Evolutionary conservation across 2,329 filamentous ascomycete species (phyloP).

Genomic region (Reticulascus tulasneorum): DNA sequence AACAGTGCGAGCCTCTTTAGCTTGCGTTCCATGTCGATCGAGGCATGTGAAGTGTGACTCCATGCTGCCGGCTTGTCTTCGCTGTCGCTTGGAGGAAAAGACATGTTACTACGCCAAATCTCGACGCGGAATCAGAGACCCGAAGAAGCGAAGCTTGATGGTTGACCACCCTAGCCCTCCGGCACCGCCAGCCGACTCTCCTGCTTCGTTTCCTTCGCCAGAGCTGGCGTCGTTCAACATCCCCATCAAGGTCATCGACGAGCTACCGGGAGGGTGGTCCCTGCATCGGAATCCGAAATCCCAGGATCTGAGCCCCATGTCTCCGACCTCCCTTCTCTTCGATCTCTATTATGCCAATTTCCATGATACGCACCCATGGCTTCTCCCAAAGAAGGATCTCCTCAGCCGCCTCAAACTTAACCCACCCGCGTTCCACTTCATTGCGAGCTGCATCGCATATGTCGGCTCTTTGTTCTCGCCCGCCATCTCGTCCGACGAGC

Average conservation of each 20-base stretch:
- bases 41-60: conserved; percentile 36
- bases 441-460: conserved; percentile 29
- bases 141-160: conserved; percentile 27
- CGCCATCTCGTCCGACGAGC: conserved; percentile 23
- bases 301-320: conserved; percentile 7
- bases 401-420: conserved; percentile 5
- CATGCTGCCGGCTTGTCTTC: conserved; percentile 36
- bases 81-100: conserved; percentile 38
- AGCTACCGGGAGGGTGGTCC: conserved; percentile 19
- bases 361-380: conserved; percentile 15
- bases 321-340: conserved; percentile 10
- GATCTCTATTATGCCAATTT: conserved; percentile 25
- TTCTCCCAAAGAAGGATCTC: conserved; percentile 11
- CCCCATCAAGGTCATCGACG: conserved; percentile 16
- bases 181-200: neutral
- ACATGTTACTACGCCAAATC: conserved; percentile 45
- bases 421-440: conserved; percentile 18
- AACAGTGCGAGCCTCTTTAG: conserved; percentile 36
- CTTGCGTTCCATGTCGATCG: conserved; percentile 43
- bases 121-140: conserved; percentile 37
- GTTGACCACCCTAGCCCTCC: conserved; percentile 18
- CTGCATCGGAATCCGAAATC: conserved; percentile 12
- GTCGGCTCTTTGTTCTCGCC: conserved; percentile 33
- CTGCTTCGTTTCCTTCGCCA: conserved; percentile 12
- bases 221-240: conserved; percentile 16